Evolutionary conservation across 2,329 filamentous ascomycete species (phyloP), one percentile per base, ranked within the genome.

Genomic region (Mycogone perniciosa): DNA sequence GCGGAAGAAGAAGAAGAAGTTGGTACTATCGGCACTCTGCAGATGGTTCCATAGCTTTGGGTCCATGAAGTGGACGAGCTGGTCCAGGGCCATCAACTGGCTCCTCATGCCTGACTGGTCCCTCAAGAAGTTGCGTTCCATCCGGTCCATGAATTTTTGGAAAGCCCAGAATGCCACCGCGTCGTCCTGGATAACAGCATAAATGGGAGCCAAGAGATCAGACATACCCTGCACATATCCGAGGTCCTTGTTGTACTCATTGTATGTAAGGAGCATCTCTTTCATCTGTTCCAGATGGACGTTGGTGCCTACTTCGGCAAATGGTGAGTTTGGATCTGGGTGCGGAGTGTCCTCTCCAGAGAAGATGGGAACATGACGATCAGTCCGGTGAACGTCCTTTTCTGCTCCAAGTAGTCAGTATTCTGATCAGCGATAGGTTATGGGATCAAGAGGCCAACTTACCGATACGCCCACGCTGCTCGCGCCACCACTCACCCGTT

Each of bases 1-100:
- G 54, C 93, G 88, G 81, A 97, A 99, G 76, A 99, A 97, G 75
- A 99, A 99, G 71, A 99, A 99, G 70, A 99, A 99, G 67, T 99
- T 99, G 27, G 93, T 99, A 62, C 88, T 95, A 62, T 99, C 95
- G 20, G 91, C 88, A 11, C 81, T 84, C 67, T 95, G 83, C 0
- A 99, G 80, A 61, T 99, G 93, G 2, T 88, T 77, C 69, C 96
- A 97, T 6, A 99, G 82, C 64, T 90, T 88, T 0, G 95, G 93
- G 59, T 99, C 93, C 83, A 99, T 91, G 51, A 99, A 88, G 64
- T 95, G 90, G 9, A 97, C 90, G 1, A 99, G 84, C 57, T 99
- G 90, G 64, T 99, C 91, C 4, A 99, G 81, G 0, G 92, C 90
- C 37, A 89, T 76, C 3, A 99, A 84, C 67, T 99, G 95, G 26